Evolutionary conservation across 148 eudicot genomes (phyloP).

Genomic region (Camellia sinensis): DNA sequence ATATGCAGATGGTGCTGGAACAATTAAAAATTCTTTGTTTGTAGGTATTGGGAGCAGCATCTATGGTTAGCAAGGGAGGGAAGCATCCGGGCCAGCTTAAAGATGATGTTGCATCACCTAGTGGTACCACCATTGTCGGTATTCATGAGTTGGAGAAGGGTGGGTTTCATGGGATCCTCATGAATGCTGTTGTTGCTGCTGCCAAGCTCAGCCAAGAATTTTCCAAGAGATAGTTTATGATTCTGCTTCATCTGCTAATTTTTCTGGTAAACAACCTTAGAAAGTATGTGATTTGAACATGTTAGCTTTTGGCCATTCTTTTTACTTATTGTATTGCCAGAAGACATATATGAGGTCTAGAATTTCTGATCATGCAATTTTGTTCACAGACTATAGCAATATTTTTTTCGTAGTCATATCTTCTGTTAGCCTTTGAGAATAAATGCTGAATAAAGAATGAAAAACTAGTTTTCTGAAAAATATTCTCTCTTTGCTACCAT

Average conservation of each 20-base stretch:
- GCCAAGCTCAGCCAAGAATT: constrained; percentile 69
- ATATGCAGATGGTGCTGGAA: background rate
- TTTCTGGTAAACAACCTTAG: background rate
- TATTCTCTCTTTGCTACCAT: no score
- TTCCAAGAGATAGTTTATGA: constrained; percentile 39
- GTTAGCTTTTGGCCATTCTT: background rate
- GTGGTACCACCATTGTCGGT: constrained; percentile 92
- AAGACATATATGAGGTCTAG: background rate
- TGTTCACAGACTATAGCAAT: background rate
- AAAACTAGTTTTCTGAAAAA: no score
- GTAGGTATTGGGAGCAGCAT: constrained; percentile 93
- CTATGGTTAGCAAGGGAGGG: constrained; percentile 64
- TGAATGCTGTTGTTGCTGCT: constrained; percentile 95
- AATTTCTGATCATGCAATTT: background rate
- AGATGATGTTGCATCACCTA: constrained; percentile 91
- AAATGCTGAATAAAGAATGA: no score
- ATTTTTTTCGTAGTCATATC: background rate
- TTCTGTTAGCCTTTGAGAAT: background rate
- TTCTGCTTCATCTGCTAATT: background rate
- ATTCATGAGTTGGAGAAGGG: constrained; percentile 92
- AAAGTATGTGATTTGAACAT: background rate
- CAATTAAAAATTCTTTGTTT: constrained; percentile 9
- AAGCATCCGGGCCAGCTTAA: constrained; percentile 98
- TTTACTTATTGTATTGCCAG: background rate
- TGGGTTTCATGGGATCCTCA: constrained; percentile 77